Conservation (phyloP, 169 alveolate genomes). For the Plasmodium cynomolgi region DNA sequence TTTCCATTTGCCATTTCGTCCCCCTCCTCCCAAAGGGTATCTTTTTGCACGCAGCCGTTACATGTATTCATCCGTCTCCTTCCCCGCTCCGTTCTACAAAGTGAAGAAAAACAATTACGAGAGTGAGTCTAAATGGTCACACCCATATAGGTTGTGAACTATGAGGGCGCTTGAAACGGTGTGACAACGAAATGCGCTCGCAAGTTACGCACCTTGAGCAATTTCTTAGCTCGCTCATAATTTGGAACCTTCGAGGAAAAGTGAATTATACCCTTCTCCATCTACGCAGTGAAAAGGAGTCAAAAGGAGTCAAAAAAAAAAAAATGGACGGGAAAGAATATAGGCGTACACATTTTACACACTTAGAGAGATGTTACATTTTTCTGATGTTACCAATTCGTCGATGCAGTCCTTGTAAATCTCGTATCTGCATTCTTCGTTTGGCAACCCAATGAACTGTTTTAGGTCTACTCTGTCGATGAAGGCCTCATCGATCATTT, state of each 20-base stretch:
- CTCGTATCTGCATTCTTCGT: conserved; percentile 78
- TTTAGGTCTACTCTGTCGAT: conserved; percentile 87
- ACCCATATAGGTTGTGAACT: conserved; percentile 1
- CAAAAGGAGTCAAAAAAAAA: conserved; percentile 10
- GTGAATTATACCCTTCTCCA: conserved; percentile 55
- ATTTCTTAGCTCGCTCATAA: conserved; percentile 31
- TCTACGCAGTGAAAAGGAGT: conserved; percentile 14
- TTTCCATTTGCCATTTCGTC: neutral
- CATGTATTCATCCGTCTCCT: conserved; percentile 36
- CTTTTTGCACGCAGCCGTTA: conserved; percentile 12
- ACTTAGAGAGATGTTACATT: neutral
- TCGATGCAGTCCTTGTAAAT: conserved; percentile 82
- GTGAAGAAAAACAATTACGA: neutral
- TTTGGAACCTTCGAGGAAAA: conserved; percentile 43
- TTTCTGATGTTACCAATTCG: conserved; percentile 70
- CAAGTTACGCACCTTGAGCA: conserved; percentile 14
- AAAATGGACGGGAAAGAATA: neutral
- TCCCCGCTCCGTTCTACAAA: conserved; percentile 26
- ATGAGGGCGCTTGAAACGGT: neutral
- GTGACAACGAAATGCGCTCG: neutral
- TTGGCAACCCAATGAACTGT: conserved; percentile 82
- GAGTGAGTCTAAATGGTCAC: neutral
- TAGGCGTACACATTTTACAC: neutral
- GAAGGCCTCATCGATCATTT: conserved; percentile 86
- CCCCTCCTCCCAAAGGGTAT: neutral